phyloP scores from a whole-genome alignment of 495 filamentous ascomycete species.

The Antarctomyces pellizariae region DNA sequence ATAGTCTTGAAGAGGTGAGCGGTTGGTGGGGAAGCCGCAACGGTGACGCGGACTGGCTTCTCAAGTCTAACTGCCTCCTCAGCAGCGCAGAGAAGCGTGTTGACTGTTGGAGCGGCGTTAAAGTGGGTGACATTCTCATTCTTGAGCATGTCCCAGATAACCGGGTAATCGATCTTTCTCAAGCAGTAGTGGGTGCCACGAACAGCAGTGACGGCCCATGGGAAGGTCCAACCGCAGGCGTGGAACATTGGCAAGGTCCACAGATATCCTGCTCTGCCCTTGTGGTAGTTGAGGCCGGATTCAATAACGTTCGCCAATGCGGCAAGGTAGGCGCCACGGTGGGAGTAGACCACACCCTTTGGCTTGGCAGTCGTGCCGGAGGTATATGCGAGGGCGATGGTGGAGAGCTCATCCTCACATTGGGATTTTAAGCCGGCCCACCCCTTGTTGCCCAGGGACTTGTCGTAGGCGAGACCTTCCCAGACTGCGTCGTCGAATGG shows the following conservation, averaged over 20 bases:
- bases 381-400: slow-evolving; percentile 76
- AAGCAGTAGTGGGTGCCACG: slow-evolving; percentile 88
- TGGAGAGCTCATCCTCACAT: slow-evolving; percentile 46
- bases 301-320: slow-evolving; percentile 72
- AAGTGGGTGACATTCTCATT: slow-evolving; percentile 77
- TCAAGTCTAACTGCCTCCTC: slow-evolving; percentile 44
- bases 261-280: slow-evolving; percentile 52
- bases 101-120: slow-evolving; percentile 89
- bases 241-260: slow-evolving; percentile 97
- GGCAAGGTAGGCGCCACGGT: slow-evolving; percentile 70
- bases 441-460: slow-evolving; percentile 31
- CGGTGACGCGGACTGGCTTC: slow-evolving; percentile 61
- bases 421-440: slow-evolving; percentile 58
- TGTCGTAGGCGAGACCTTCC: slow-evolving; percentile 55
- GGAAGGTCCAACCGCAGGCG: slow-evolving; percentile 64
- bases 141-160: slow-evolving; percentile 76
- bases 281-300: slow-evolving; percentile 50
- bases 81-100: slow-evolving; percentile 68
- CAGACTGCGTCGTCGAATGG: slow-evolving; percentile 68
- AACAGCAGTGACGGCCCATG: slow-evolving; percentile 75
- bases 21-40: slow-evolving; percentile 77
- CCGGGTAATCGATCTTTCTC: slow-evolving; percentile 79
- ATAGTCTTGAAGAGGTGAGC: slow-evolving; percentile 81
- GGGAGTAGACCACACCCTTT: slow-evolving; percentile 85
- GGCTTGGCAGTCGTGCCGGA: slow-evolving; percentile 80